Percentiles rank a stretch among this genome's conserved stretches.
Evolutionary conservation across 2,329 filamentous ascomycete species (phyloP).

Genomic region (Penicillium sp.): DNA sequence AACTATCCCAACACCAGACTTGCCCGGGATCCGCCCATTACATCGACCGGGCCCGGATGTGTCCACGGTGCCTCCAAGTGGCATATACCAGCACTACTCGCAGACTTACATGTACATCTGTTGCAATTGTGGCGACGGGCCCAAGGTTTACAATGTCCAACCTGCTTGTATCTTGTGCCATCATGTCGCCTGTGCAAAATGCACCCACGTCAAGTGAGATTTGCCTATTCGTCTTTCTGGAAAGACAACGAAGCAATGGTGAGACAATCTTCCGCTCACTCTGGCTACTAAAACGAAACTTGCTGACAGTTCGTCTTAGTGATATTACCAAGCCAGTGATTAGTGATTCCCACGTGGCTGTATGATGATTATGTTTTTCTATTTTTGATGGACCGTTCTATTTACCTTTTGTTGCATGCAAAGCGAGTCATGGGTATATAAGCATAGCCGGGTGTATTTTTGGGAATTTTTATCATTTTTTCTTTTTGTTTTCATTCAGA

Average conservation of each 20-base stretch:
- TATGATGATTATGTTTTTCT: not conserved
- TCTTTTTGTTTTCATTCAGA: not conserved
- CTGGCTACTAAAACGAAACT: not conserved
- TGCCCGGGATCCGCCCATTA: constrained; percentile 14
- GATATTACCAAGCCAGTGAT: not conserved
- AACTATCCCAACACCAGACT: constrained; percentile 9
- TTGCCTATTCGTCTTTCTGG: not conserved
- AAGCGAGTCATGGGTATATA: constrained; percentile 4
- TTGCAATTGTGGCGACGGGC: constrained; percentile 38
- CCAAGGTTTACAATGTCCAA: constrained; percentile 35
- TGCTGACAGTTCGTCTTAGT: not conserved
- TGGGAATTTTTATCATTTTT: constrained; percentile 4
- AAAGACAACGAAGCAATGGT: constrained; percentile 12
- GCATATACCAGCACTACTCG: constrained; percentile 3
- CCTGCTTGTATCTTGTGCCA: constrained; percentile 31
- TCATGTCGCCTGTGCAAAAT: constrained; percentile 29
- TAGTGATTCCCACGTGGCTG: not conserved
- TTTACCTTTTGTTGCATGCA: constrained; percentile 1
- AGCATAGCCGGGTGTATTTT: constrained; percentile 11
- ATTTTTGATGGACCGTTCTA: not conserved
- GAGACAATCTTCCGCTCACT: not conserved
- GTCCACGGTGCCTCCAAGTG: not conserved
- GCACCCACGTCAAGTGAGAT: constrained; percentile 29
- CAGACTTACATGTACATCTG: constrained; percentile 34
- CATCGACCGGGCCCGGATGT: not conserved